phyloP scores from a whole-genome alignment of 2,329 filamentous ascomycete species.

The Diaporthe longicolla region DNA sequence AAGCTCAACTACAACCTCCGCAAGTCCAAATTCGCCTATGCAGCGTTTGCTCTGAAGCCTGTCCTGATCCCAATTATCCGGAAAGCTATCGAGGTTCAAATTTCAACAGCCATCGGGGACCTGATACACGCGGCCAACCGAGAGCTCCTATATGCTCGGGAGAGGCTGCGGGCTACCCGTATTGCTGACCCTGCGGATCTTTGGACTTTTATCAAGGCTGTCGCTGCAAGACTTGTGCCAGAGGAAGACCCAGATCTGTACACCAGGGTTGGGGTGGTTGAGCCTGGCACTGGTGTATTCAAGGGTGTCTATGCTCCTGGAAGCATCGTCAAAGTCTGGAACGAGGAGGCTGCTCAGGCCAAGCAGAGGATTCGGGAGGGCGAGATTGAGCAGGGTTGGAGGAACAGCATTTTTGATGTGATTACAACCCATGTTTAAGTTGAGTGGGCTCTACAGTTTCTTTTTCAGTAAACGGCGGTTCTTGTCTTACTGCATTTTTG shows the following conservation, averaged over 20 bases:
- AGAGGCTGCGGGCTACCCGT: conserved; percentile 86
- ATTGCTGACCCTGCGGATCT: conserved; percentile 86
- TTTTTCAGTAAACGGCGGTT: neutral
- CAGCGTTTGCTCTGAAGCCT: conserved; percentile 88
- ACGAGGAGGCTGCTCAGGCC: conserved; percentile 80
- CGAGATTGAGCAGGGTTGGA: conserved; percentile 77
- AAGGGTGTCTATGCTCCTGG: conserved; percentile 89
- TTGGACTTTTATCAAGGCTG: conserved; percentile 84
- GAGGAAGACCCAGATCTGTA: conserved; percentile 83
- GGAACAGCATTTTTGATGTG: conserved; percentile 84
- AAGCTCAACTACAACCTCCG: conserved; percentile 85
- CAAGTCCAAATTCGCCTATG: conserved; percentile 80
- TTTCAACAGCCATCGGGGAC: conserved; percentile 79
- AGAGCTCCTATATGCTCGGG: conserved; percentile 88
- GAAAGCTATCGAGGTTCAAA: conserved; percentile 82
- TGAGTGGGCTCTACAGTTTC: neutral
- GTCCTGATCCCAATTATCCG: conserved; percentile 85
- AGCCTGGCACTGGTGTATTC: conserved; percentile 74
- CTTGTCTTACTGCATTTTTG: neutral
- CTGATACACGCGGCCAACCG: conserved; percentile 82
- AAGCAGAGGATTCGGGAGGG: conserved; percentile 82
- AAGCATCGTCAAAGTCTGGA: conserved; percentile 91
- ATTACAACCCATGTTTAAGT: conserved; percentile 48
- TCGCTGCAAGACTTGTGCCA: conserved; percentile 81
- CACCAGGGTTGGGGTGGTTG: conserved; percentile 77